phyloP scores from a whole-genome alignment of 345 rosid genomes.

The Viola odorata region DNA sequence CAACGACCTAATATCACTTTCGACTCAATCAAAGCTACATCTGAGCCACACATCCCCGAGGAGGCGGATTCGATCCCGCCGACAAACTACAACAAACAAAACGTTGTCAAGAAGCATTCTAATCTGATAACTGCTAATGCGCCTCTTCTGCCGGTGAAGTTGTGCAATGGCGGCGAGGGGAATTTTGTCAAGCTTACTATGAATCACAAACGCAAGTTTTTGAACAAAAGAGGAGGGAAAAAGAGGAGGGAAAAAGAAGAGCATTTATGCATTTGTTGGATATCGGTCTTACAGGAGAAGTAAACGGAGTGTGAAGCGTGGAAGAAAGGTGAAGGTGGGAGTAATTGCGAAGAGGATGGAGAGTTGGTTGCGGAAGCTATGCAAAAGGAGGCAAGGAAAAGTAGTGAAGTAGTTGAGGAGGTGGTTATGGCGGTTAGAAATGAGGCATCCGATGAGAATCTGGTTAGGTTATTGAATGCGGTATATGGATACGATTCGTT shows the following conservation, averaged over 20 bases:
- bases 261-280: slow-evolving; percentile 20
- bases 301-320: slow-evolving; percentile 30
- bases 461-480: slow-evolving; percentile 44
- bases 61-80: neutral
- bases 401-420: slow-evolving; percentile 34
- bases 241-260: slow-evolving; percentile 24
- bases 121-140: slow-evolving; percentile 46
- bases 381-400: slow-evolving; percentile 22
- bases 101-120: slow-evolving; percentile 30
- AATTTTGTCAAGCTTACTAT: slow-evolving; percentile 80
- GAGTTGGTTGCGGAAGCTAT: slow-evolving; percentile 36
- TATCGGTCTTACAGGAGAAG: slow-evolving; percentile 40
- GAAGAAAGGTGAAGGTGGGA: slow-evolving; percentile 21
- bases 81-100: neutral
- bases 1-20: slow-evolving; percentile 39
- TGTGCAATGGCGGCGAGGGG: slow-evolving; percentile 53
- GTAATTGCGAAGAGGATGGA: slow-evolving; percentile 36
- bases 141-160: slow-evolving; percentile 43
- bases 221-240: slow-evolving; percentile 36
- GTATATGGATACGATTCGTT: slow-evolving; percentile 51
- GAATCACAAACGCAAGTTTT: slow-evolving; percentile 61
- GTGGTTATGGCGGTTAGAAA: slow-evolving; percentile 42
- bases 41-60: neutral
- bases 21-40: slow-evolving; percentile 22
- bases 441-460: slow-evolving; percentile 57